Conservation (phyloP, 345 rosid genomes). For the Rhizophora mangle region DNA sequence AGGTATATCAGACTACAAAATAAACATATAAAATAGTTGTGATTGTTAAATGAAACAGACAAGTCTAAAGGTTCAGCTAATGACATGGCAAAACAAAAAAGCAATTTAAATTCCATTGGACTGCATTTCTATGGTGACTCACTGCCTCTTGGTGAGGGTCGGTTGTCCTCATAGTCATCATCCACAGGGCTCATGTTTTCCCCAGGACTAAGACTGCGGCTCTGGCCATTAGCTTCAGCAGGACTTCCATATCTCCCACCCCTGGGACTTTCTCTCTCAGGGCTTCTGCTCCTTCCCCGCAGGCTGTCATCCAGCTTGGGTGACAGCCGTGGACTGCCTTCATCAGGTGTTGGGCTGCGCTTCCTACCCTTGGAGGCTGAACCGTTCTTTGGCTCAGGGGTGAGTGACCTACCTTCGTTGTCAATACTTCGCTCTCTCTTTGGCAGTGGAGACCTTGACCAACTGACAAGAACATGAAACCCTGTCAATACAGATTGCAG, state of each 20-base stretch:
- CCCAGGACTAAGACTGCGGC: conserved; percentile 50
- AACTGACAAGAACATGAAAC: conserved; percentile 33
- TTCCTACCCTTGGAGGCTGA: conserved; percentile 50
- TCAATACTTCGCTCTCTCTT: conserved; percentile 60
- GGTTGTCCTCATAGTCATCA: conserved; percentile 37
- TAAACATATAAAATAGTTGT: neutral
- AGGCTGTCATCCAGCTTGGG: conserved; percentile 31
- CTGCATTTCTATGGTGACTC: conserved; percentile 19
- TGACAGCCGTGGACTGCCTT: conserved; percentile 29
- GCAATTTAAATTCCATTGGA: neutral
- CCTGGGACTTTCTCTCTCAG: conserved; percentile 34
- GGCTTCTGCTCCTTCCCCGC: conserved; percentile 48
- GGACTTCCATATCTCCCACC: conserved; percentile 47
- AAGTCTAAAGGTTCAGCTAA: neutral
- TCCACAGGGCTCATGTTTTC: conserved; percentile 44
- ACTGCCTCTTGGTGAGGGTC: conserved; percentile 21
- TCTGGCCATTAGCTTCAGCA: conserved; percentile 47
- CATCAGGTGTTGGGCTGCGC: conserved; percentile 54
- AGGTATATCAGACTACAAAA: neutral
- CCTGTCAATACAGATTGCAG: neutral
- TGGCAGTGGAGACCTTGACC: conserved; percentile 63
- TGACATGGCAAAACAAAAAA: neutral
- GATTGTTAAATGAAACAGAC: neutral
- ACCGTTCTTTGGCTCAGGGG: conserved; percentile 27
- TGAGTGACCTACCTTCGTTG: conserved; percentile 25